phyloP scores from a whole-genome alignment of 257 asterid species.

The Nicotiana sylvestris region DNA sequence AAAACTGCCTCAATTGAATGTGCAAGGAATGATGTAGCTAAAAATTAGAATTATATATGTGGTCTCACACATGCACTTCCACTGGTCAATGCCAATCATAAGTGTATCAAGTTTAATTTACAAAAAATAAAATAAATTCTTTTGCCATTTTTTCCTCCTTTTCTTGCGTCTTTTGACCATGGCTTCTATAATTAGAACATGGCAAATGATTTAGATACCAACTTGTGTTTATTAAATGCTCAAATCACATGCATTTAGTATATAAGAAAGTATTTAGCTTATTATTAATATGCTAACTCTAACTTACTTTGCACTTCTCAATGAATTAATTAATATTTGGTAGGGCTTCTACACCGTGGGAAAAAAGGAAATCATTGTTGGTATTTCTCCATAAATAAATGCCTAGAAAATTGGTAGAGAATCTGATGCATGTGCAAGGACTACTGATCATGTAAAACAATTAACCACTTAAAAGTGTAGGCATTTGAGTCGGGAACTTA shows the following conservation, averaged over 20 bases:
- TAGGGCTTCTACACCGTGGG: too few relatives aligned
- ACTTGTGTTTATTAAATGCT: not conserved
- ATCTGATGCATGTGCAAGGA: not conserved
- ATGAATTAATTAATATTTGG: not conserved
- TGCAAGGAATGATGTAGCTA: constrained; percentile 21
- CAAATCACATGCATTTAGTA: not conserved
- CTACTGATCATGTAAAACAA: not conserved
- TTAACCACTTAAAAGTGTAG: too few relatives aligned
- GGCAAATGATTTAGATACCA: constrained; percentile 10
- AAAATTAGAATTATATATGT: not conserved
- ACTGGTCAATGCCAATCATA: constrained; percentile 15
- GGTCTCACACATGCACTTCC: constrained; percentile 14
- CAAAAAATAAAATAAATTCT: not conserved
- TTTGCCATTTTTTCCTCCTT: not conserved
- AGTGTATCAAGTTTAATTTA: constrained; percentile 6
- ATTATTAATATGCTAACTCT: not conserved
- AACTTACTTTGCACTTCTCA: not conserved
- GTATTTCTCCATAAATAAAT: too few relatives aligned
- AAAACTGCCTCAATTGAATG: constrained; percentile 29
- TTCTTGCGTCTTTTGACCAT: constrained; percentile 11
- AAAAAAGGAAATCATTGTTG: too few relatives aligned
- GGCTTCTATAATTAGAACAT: constrained; percentile 7
- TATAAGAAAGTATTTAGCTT: not conserved
- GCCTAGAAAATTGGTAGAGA: not conserved
- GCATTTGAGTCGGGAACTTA: too few relatives aligned